Base-by-base conservation (phyloP, 1,284 basidiomycete genomes). In the Xerocomus amazonicus region DNA sequence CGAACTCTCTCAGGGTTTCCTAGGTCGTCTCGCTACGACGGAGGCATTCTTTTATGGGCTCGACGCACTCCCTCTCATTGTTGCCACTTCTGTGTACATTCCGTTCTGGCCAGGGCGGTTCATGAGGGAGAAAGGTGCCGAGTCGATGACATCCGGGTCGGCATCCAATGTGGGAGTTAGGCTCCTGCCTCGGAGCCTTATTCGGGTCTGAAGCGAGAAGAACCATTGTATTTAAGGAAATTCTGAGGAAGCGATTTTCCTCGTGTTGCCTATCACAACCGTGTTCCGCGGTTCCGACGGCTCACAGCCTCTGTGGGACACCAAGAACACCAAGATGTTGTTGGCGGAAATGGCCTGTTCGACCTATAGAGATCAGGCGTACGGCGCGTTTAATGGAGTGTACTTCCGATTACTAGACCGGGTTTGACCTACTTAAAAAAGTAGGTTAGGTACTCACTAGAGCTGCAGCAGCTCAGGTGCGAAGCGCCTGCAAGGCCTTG, bases 41-140 rank as follows among this genome's bases (percentile, higher is more conserved):
- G 82, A 86, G 63, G 61, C 66, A 2, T 80, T 76, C 61, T 88
- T 89, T 69, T 86, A 87, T 57, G 77, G 68, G 1, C 71, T 88
- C 31, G 85, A 89, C 62, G 84, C 84, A 2, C 70, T 84, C 9
- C 83, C 82, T 13, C 71, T 87, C 6, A 75, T 83, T 51, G 62
- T 87, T 43, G 82, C 85, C 36, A 77, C 84, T 50, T 65, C 67
- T 2, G 63, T 77, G 9, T 84, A 81, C 55, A 66, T 76, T 28
- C 70, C 75, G 2, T 82, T 81, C 67, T 84, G 82, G 81, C 83
- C 80, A 3, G 79, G 76, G 10, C 66, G 78, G 51, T 81, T 79
- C 62, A 80, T 83, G 26, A 27, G 37, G 1, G 48, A 32, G 14
- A 32, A 7, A 10, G 19, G 39, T 23, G n/a, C 8, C 10, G 38